Conservation (phyloP, 495 filamentous ascomycete species). For the Tuber magnatum region DNA sequence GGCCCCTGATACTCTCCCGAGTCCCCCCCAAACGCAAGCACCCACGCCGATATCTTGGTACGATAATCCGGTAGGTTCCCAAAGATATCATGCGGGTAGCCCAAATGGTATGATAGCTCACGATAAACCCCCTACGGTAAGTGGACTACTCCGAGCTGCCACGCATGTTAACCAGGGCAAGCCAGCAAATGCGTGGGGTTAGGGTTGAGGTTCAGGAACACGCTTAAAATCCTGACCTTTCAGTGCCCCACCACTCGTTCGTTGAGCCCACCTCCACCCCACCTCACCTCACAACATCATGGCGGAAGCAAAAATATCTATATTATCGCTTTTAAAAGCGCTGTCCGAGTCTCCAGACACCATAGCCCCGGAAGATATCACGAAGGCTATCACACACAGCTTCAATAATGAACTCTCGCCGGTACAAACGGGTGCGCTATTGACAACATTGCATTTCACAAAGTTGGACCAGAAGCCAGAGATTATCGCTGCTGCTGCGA, state of each 20-base stretch:
- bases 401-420: conserved; percentile 77
- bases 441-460: conserved; percentile 85
- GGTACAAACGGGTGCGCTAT: conserved; percentile 72
- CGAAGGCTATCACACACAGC: conserved; percentile 75
- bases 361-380: conserved; percentile 72
- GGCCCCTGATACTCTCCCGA: not conserved
- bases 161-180: too few species aligned
- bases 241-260: not conserved
- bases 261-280: not conserved
- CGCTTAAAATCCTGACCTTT: not conserved
- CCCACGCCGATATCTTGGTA: not conserved
- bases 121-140: too few species aligned
- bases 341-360: conserved; percentile 61
- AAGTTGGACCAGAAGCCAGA: conserved; percentile 43
- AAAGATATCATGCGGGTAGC: not conserved
- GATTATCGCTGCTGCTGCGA: conserved; percentile 44
- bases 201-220: not conserved
- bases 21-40: not conserved
- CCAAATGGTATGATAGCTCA: not conserved
- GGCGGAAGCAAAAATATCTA: conserved; percentile 45
- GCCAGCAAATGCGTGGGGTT: not conserved
- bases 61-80: not conserved
- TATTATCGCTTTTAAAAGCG: conserved; percentile 71
- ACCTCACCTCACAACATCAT: conserved; percentile 12
- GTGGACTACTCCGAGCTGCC: not conserved